A percentile compares a stretch with the other conserved stretches of the same genome.
These are phyloP conservation scores for Chrysopogon serrulatus DNA, from an alignment of 176 grass and related monocot genomes.

Conservation along the genomic window DNA sequence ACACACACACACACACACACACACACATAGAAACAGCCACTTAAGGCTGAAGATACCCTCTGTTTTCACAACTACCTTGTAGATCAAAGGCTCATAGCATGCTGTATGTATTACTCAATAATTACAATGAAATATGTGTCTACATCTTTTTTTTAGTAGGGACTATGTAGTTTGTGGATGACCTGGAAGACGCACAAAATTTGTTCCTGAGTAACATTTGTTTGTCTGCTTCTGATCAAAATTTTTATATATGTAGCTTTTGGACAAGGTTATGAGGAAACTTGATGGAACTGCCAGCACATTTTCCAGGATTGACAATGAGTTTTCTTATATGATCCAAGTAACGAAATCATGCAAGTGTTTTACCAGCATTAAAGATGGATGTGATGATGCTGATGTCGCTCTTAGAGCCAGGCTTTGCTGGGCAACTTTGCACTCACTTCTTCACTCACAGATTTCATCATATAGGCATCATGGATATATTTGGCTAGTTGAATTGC, in stretches of 20 bases:
- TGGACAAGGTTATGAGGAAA: slow-evolving; percentile 81
- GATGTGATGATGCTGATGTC: slow-evolving; percentile 59
- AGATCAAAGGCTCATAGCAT: not conserved
- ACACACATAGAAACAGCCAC: slow-evolving; percentile 14
- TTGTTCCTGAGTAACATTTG: slow-evolving; percentile 4
- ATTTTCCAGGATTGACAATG: slow-evolving; percentile 78
- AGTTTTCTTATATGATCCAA: slow-evolving; percentile 88
- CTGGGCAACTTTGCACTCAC: slow-evolving; percentile 81
- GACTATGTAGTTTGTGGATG: not conserved
- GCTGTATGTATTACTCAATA: not conserved
- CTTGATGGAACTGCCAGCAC: slow-evolving; percentile 72
- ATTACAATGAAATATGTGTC: not conserved
- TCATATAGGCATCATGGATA: slow-evolving; percentile 96
- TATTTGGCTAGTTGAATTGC: slow-evolving; percentile 95
- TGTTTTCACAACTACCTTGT: not conserved
- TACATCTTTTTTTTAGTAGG: slow-evolving; percentile 3
- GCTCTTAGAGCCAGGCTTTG: slow-evolving; percentile 63
- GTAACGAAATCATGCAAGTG: slow-evolving; percentile 78
- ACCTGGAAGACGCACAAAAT: not conserved
- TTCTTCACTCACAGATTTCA: slow-evolving; percentile 83
- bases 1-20: not conserved
- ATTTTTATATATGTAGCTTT: slow-evolving; percentile 55
- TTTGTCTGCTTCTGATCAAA: slow-evolving; percentile 19
- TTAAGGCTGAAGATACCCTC: not conserved
- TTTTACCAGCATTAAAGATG: slow-evolving; percentile 71